Conservation (phyloP, 768 basidiomycete genomes). For the Cytidiella melzeri region DNA sequence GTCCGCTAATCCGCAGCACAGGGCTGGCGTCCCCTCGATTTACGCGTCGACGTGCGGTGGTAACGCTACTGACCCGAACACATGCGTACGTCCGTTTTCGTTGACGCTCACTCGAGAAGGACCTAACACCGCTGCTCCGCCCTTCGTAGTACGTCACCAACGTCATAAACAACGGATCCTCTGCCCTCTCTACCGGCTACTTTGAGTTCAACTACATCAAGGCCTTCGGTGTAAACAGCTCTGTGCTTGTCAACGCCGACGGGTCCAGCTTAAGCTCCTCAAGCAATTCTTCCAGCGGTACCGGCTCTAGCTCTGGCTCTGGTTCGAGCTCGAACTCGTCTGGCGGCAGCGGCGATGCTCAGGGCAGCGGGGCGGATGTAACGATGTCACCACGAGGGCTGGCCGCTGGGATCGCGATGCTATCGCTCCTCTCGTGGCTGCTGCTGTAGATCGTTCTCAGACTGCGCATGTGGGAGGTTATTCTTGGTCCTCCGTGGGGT, state of each 20-base stretch:
- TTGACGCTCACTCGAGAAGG: too few relatives aligned
- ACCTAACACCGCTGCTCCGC: too few relatives aligned
- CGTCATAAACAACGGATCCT: constrained; percentile 41
- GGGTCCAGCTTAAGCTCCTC: neutral
- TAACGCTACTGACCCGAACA: constrained; percentile 28
- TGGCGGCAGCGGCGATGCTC: neutral
- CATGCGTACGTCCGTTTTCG: constrained; percentile 33
- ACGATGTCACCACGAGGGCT: neutral
- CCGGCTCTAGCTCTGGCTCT: neutral
- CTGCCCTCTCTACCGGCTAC: constrained; percentile 43
- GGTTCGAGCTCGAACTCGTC: neutral
- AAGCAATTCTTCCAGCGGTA: neutral
- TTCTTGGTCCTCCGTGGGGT: too few relatives aligned
- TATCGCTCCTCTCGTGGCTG: neutral
- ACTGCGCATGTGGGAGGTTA: too few relatives aligned
- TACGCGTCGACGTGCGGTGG: constrained; percentile 39
- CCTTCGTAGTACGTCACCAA: constrained; percentile 43
- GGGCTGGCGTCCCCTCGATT: constrained; percentile 45
- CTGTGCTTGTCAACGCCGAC: constrained; percentile 3
- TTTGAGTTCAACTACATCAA: constrained; percentile 60
- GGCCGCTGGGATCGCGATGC: neutral
- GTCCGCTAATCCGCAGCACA: constrained; percentile 16
- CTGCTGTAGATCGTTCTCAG: neutral
- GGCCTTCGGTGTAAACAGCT: constrained; percentile 35
- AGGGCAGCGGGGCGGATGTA: neutral